phyloP scores from a whole-genome alignment of 176 grass and related monocot genomes.

The Carex cristatella region DNA sequence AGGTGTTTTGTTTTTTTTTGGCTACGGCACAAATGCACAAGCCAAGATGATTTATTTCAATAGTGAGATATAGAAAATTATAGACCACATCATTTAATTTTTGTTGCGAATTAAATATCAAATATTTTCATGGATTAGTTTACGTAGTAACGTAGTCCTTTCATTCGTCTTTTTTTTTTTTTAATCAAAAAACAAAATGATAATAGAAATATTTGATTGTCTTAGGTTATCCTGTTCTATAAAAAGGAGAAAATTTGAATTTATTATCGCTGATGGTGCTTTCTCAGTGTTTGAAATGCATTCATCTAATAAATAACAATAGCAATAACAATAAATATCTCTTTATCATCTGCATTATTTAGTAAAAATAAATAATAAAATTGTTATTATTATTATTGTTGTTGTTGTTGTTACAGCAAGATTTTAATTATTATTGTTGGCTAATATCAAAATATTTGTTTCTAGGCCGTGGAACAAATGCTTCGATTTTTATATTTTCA shows the following conservation, averaged over 20 bases:
- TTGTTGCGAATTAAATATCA: background rate
- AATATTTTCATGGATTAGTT: background rate
- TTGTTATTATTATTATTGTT: too few relatives aligned
- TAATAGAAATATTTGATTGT: background rate
- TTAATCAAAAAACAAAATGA: background rate
- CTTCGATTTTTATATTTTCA: too few relatives aligned
- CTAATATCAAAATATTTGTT: too few relatives aligned
- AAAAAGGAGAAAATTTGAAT: background rate
- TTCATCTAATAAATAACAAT: background rate
- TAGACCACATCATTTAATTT: background rate
- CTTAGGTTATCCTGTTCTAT: background rate
- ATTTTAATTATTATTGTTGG: too few relatives aligned
- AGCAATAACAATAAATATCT: too few relatives aligned
- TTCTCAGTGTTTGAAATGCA: background rate
- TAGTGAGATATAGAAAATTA: too few relatives aligned
- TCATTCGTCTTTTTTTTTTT: background rate
- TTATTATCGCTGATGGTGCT: background rate
- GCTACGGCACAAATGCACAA: too few relatives aligned
- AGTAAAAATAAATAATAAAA: too few relatives aligned
- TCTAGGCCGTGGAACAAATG: too few relatives aligned
- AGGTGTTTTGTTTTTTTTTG: too few relatives aligned
- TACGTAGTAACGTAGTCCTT: background rate
- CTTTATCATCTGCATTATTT: too few relatives aligned
- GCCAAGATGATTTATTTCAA: background rate
- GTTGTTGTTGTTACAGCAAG: too few relatives aligned